Conservation (phyloP, 768 basidiomycete genomes). For the Panellus pusillus region DNA sequence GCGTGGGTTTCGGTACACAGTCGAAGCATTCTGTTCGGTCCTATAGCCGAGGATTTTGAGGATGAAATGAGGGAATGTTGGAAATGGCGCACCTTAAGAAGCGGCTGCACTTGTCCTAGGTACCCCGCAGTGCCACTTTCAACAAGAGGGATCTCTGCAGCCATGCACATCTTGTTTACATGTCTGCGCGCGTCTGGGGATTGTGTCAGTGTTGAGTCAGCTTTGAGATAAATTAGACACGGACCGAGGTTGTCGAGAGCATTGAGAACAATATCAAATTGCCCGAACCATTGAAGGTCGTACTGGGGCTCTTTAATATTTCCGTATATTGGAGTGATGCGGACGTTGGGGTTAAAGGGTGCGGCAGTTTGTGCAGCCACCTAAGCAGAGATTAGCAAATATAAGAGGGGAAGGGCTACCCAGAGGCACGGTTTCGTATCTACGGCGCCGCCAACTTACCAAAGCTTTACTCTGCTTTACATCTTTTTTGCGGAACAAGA, state of each 20-base stretch:
- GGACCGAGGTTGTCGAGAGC: slow-evolving; percentile 94
- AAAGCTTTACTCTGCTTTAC: slow-evolving; percentile 95
- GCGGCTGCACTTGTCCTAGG: slow-evolving; percentile 93
- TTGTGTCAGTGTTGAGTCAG: not conserved
- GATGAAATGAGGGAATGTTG: not conserved
- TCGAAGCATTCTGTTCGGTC: slow-evolving; percentile 94
- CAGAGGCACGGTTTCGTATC: not conserved
- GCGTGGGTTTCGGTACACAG: slow-evolving; percentile 89
- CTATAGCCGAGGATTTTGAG: slow-evolving; percentile 36
- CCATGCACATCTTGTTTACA: slow-evolving; percentile 98
- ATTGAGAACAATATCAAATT: slow-evolving; percentile 92
- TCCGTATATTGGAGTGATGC: slow-evolving; percentile 85
- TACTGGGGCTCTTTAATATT: slow-evolving; percentile 95
- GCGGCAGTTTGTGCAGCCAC: slow-evolving; percentile 81
- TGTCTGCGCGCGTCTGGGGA: slow-evolving; percentile 84
- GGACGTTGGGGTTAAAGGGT: slow-evolving; percentile 85
- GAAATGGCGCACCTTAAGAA: slow-evolving; percentile 64
- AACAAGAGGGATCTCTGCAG: slow-evolving; percentile 84
- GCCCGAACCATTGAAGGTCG: slow-evolving; percentile 86
- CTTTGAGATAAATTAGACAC: slow-evolving; percentile 22
- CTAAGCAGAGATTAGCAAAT: slow-evolving; percentile 34
- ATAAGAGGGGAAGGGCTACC: not conserved
- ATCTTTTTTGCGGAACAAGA: slow-evolving; percentile 95
- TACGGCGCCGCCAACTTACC: slow-evolving; percentile 41
- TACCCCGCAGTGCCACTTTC: slow-evolving; percentile 98